Evolutionary conservation across 2,329 filamentous ascomycete genomes (phyloP), one percentile per base, ranked within the genome.

Genomic region (Orbilia javanica): DNA sequence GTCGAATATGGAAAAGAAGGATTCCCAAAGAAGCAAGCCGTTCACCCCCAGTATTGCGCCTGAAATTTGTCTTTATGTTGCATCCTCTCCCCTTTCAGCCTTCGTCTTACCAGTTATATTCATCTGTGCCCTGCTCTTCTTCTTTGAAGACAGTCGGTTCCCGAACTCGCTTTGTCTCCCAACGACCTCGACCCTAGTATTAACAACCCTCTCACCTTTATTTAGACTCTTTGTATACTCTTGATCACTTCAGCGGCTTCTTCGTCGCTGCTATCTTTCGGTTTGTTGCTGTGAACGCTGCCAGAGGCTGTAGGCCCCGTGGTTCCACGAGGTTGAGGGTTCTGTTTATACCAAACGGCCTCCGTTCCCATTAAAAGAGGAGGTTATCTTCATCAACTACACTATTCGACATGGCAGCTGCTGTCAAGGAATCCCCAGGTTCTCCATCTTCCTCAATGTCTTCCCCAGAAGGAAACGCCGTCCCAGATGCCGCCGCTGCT

Each of bases 351-450:
- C 27, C 25, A 46, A 46, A 66, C 65, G 70, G 65, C 65, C 72
- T 69, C 39, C 63, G n/a, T 50, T 57, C 42, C 18, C 1, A 46
- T 6, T 39, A 46, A 27, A 76, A 76, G 72, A 76, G 72, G 72
- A 76, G 72, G 72, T 68, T 34, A 69, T 64, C 27, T 76, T 42
- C 36, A 10, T 29, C 34, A 8, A 52, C 52, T 36, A 55, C 25
- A 72, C 39, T 42, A 15, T 46, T 48, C 57, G 27, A 73, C 31
- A 82, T 82, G 81, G 81, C 81, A 72, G 72, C 72, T 57, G 81
- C 81, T 55, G 81, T 82, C 31, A 82, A 82, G 79, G 80, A 80
- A 10, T 82, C 81, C 5, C 81, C 81, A n/a, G 80, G 80, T 31
- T 81, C 80, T 66, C 81, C 81, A 25, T 80, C 80, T 64, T 81